Percentiles rank a stretch among this genome's conserved stretches.
These are phyloP conservation scores for Xylaria digitata DNA, from an alignment of 2,329 filamentous ascomycete genomes.

Conservation along the genomic window DNA sequence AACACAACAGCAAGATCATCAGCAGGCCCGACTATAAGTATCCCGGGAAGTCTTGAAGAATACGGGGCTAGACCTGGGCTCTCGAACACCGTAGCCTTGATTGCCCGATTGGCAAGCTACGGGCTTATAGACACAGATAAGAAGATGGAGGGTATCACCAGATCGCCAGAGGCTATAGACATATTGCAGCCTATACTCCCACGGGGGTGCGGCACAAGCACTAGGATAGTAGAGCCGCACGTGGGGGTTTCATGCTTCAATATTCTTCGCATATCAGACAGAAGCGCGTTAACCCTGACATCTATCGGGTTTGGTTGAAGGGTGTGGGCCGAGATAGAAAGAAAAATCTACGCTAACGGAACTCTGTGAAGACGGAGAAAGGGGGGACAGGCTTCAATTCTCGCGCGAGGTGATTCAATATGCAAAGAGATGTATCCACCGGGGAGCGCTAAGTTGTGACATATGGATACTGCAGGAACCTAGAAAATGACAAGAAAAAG, in stretches of 20 bases:
- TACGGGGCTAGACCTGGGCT: not conserved
- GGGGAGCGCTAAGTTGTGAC: slow-evolving; percentile 4
- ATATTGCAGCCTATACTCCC: slow-evolving; percentile 6
- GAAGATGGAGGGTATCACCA: slow-evolving; percentile 17
- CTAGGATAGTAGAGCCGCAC: slow-evolving; percentile 36
- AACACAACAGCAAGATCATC: not conserved
- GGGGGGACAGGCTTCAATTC: not conserved
- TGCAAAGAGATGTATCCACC: not conserved
- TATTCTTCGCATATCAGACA: slow-evolving; percentile 11
- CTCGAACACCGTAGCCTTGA: slow-evolving; percentile 21
- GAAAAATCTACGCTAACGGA: not conserved
- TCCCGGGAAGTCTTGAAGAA: not conserved
- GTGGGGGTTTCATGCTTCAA: slow-evolving; percentile 18
- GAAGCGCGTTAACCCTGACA: slow-evolving; percentile 16
- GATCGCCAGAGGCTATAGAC: slow-evolving; percentile 12
- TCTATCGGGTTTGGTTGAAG: slow-evolving; percentile 10
- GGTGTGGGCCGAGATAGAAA: slow-evolving; percentile 1
- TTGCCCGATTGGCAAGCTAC: slow-evolving; percentile 7
- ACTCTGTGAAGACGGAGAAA: slow-evolving; percentile 6
- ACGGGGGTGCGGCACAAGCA: slow-evolving; percentile 17
- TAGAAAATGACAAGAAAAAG: slow-evolving; percentile 22
- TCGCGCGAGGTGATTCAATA: not conserved
- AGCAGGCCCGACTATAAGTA: slow-evolving; percentile 15
- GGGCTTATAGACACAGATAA: slow-evolving; percentile 28
- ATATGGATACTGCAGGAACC: slow-evolving; percentile 13